These are phyloP conservation scores for Pichia nanzhaoensis DNA, from an alignment of 805 yeast genomes.

Conservation along the genomic window DNA sequence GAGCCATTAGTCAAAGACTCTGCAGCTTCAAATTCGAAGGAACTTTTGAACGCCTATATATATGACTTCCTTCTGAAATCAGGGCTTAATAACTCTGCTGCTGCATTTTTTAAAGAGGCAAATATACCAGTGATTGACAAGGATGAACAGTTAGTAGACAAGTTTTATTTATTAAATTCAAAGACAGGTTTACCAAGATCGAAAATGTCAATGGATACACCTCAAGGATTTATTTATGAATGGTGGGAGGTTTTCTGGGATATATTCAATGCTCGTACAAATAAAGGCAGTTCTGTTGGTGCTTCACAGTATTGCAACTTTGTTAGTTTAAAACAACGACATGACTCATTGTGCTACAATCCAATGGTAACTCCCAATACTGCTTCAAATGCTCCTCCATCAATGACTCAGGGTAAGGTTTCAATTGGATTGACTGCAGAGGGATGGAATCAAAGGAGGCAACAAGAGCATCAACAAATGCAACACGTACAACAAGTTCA, in stretches of 20 bases:
- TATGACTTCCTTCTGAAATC: constrained; percentile 80
- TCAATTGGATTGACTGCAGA: constrained; percentile 4
- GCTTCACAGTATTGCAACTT: constrained; percentile 70
- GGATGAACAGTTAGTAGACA: constrained; percentile 17
- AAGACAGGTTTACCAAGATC: constrained; percentile 39
- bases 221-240: constrained; percentile 80
- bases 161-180: constrained; percentile 2
- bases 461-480: constrained; percentile 9
- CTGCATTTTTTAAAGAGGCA: constrained; percentile 68
- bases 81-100: constrained; percentile 65
- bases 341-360: constrained; percentile 38
- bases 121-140: constrained; percentile 46
- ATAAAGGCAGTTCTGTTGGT: constrained; percentile 51
- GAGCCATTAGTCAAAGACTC: constrained; percentile 31
- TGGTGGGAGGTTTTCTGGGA: constrained; percentile 99
- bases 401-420: too few species aligned
- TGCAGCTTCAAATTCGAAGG: constrained; percentile 47
- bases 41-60: constrained; percentile 71
- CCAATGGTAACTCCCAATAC: not conserved
- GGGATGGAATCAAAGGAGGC: constrained; percentile 2
- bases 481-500: constrained; percentile 11
- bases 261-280: constrained; percentile 74
- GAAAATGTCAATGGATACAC: constrained; percentile 65
- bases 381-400: too few species aligned
- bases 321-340: constrained; percentile 52